Percentiles rank a stretch among this genome's conserved stretches.
phyloP scores from a whole-genome alignment of 805 yeast species.

The Cyberlindnera misumaiensis region DNA sequence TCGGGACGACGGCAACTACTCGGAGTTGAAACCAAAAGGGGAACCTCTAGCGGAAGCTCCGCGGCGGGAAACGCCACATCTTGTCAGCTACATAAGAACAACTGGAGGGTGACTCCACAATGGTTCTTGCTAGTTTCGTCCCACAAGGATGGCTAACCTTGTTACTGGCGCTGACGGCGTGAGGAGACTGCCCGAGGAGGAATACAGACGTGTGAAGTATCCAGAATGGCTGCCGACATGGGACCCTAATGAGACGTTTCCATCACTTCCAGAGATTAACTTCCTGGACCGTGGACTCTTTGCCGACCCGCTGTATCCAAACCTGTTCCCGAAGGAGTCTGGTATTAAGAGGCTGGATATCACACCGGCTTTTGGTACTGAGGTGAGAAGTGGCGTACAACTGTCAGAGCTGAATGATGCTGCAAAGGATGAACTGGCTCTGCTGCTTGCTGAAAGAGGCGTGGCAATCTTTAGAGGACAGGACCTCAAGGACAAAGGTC shows the following conservation, averaged over 20 bases:
- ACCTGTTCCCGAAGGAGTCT: slow-evolving; percentile 38
- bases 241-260: slow-evolving; percentile 51
- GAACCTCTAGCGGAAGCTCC: too few relatives aligned
- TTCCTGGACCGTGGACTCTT: slow-evolving; percentile 55
- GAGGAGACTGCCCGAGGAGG: slow-evolving; percentile 35
- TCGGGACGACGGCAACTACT: too few relatives aligned
- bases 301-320: slow-evolving; percentile 49
- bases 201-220: slow-evolving; percentile 29
- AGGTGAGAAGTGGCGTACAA: slow-evolving; percentile 49
- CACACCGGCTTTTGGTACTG: slow-evolving; percentile 72
- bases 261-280: slow-evolving; percentile 45
- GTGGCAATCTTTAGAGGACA: slow-evolving; percentile 62
- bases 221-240: slow-evolving; percentile 64
- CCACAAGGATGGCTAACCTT: slow-evolving; percentile 28
- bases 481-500: slow-evolving; percentile 54
- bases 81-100: too few relatives aligned
- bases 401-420: slow-evolving; percentile 44
- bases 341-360: slow-evolving; percentile 31
- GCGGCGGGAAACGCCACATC: too few relatives aligned
- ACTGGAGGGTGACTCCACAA: too few relatives aligned
- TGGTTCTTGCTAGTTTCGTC: too few relatives aligned
- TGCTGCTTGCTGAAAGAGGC: slow-evolving; percentile 62
- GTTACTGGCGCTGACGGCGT: slow-evolving; percentile 40
- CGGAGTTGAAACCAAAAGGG: too few relatives aligned
- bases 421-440: slow-evolving; percentile 65